Percentiles rank a stretch among this genome's conserved stretches.
phyloP scores from a whole-genome alignment of 2,329 filamentous ascomycete species.

The Cordyceps militaris region DNA sequence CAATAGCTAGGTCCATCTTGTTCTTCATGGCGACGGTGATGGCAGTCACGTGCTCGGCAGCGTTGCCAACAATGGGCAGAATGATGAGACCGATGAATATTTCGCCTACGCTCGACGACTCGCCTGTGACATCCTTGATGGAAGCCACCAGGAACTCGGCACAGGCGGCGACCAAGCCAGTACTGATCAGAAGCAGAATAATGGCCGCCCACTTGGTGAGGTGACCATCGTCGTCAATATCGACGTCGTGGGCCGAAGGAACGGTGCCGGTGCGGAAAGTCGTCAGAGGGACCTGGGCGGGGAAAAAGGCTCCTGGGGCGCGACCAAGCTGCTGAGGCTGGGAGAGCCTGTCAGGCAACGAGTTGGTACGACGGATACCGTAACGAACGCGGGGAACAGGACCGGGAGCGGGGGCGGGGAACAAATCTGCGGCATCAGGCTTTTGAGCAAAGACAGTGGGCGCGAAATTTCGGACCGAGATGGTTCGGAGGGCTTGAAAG shows the following conservation, averaged over 20 bases:
- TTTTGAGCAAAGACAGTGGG: conserved; percentile 61
- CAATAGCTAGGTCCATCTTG: conserved; percentile 70
- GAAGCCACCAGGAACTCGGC: conserved; percentile 65
- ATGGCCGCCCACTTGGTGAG: conserved; percentile 51
- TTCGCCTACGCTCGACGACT: conserved; percentile 49
- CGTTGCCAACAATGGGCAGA: conserved; percentile 66
- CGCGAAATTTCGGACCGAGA: conserved; percentile 62
- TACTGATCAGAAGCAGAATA: conserved; percentile 56
- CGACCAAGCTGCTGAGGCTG: conserved; percentile 31
- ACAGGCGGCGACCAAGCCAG: conserved; percentile 59
- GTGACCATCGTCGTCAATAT: conserved; percentile 36
- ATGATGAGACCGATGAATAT: conserved; percentile 67
- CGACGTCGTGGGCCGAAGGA: conserved; percentile 22
- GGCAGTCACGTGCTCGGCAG: conserved; percentile 66
- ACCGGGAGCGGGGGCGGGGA: conserved; percentile 27
- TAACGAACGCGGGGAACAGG: conserved; percentile 51
- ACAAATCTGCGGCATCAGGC: conserved; percentile 21
- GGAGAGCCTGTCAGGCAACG: conserved; percentile 62
- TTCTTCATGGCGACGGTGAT: conserved; percentile 66
- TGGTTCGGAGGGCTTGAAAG: conserved; percentile 48
- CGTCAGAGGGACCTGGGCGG: conserved; percentile 37
- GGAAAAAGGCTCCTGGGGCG: conserved; percentile 43
- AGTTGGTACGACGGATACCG: conserved; percentile 66
- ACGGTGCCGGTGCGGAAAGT: conserved; percentile 26
- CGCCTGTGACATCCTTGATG: conserved; percentile 54